Percentiles rank a stretch among this genome's conserved stretches.
These are phyloP conservation scores for Elongisporangium senticosum DNA, from an alignment of 352 stramenopile species.

Conservation along the genomic window DNA sequence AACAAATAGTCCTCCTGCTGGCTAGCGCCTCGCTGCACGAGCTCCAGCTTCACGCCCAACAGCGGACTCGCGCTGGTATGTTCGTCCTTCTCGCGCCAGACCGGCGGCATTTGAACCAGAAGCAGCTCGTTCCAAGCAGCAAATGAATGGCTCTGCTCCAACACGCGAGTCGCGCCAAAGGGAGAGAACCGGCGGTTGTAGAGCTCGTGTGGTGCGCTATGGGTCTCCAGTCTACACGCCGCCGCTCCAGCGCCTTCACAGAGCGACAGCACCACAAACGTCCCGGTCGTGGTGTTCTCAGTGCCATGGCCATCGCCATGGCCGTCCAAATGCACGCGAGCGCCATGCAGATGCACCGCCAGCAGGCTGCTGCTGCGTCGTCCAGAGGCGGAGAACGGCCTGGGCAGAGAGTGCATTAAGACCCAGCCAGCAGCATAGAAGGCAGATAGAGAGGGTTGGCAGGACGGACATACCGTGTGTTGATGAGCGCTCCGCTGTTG, in stretches of 20 bases:
- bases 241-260: neutral
- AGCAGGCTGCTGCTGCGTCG: constrained; percentile 31
- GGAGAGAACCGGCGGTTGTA: constrained; percentile 53
- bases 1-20: constrained; percentile 63
- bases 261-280: constrained; percentile 33
- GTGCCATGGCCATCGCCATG: neutral
- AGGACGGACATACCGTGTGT: constrained; percentile 17
- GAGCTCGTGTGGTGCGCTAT: constrained; percentile 9
- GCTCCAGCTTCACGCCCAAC: constrained; percentile 34
- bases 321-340: constrained; percentile 1
- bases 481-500: constrained; percentile 3
- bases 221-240: neutral
- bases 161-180: constrained; percentile 59
- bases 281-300: neutral
- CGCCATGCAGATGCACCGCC: constrained; percentile 40
- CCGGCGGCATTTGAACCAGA: constrained; percentile 39
- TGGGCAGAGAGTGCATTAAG: constrained; percentile 2
- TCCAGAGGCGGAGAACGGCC: constrained; percentile 49
- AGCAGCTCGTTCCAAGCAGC: constrained; percentile 70
- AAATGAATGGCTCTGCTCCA: constrained; percentile 24
- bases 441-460: neutral
- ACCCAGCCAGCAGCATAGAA: neutral
- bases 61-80: neutral
- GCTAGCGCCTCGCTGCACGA: constrained; percentile 51
- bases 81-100: constrained; percentile 16